Conservation (phyloP, 257 asterid species). For the Solanum arcanum region DNA sequence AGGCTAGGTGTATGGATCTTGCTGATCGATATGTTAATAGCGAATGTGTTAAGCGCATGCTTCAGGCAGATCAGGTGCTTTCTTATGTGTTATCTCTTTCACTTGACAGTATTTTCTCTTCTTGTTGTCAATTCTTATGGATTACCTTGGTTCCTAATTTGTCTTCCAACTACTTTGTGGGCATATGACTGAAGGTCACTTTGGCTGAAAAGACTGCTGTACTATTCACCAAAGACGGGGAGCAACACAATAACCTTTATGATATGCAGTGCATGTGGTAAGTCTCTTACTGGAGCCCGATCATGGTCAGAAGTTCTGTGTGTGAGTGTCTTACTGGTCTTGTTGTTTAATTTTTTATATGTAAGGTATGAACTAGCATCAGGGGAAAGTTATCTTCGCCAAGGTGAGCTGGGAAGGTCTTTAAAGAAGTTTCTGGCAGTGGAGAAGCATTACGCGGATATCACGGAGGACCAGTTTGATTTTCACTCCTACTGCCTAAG, state of each 20-base stretch:
- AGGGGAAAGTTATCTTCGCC: constrained; percentile 94
- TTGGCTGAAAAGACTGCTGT: constrained; percentile 94
- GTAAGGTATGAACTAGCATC: constrained; percentile 92
- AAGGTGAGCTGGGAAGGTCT: constrained; percentile 88
- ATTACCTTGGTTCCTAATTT: not conserved
- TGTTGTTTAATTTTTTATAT: not conserved
- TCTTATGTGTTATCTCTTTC: not conserved
- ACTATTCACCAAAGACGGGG: constrained; percentile 94
- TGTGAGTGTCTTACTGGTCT: not conserved
- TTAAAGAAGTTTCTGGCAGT: constrained; percentile 95
- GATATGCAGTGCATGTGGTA: constrained; percentile 99
- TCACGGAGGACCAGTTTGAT: constrained; percentile 94
- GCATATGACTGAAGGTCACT: constrained; percentile 45
- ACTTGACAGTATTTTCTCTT: not conserved
- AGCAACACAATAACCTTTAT: constrained; percentile 90
- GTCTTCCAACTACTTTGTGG: not conserved
- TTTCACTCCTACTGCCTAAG: constrained; percentile 96
- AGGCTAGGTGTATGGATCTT: constrained; percentile 98
- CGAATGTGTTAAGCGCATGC: constrained; percentile 95
- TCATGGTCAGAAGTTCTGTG: not conserved
- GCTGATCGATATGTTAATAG: constrained; percentile 98
- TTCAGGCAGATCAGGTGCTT: constrained; percentile 96
- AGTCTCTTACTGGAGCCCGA: not conserved
- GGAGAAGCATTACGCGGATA: constrained; percentile 94
- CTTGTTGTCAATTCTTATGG: not conserved